A percentile compares a stretch with the other conserved stretches of the same genome.
These are phyloP conservation scores for Xerocomus brunneocitrinus DNA, from an alignment of 768 basidiomycete genomes.

Conservation along the genomic window DNA sequence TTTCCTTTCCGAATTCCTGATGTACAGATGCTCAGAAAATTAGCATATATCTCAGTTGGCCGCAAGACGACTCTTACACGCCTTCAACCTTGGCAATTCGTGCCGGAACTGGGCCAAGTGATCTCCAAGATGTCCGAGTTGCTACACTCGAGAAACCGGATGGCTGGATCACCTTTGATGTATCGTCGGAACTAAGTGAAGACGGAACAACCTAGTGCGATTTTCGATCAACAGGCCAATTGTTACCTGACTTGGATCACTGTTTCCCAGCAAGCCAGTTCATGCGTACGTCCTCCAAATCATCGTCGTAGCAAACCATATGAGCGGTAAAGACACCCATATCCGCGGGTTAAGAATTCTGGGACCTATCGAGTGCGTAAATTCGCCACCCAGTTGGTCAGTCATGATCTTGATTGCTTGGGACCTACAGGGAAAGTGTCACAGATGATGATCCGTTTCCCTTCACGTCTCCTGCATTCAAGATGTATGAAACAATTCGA, in stretches of 20 bases:
- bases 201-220: constrained; percentile 77
- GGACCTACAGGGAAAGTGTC: constrained; percentile 35
- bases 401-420: constrained; percentile 1
- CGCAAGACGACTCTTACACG: constrained; percentile 93
- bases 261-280: constrained; percentile 64
- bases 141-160: constrained; percentile 87
- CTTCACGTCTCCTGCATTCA: constrained; percentile 61
- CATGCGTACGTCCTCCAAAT: constrained; percentile 89
- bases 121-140: constrained; percentile 87
- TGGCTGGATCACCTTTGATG: constrained; percentile 89
- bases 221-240: neutral
- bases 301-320: constrained; percentile 87
- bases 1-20: neutral
- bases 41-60: constrained; percentile 75
- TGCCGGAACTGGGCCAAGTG: constrained; percentile 87
- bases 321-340: constrained; percentile 99
- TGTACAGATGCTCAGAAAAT: constrained; percentile 57
- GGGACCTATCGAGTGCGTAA: constrained; percentile 72
- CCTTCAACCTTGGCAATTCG: constrained; percentile 87
- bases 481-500: constrained; percentile 75
- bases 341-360: constrained; percentile 87
- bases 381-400: neutral
- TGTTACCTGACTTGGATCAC: neutral
- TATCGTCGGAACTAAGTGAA: constrained; percentile 73
- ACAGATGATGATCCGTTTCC: constrained; percentile 68